Evolutionary conservation across 306 rosid genomes (phyloP).

Genomic region (Elaeagnus macrophylla): DNA sequence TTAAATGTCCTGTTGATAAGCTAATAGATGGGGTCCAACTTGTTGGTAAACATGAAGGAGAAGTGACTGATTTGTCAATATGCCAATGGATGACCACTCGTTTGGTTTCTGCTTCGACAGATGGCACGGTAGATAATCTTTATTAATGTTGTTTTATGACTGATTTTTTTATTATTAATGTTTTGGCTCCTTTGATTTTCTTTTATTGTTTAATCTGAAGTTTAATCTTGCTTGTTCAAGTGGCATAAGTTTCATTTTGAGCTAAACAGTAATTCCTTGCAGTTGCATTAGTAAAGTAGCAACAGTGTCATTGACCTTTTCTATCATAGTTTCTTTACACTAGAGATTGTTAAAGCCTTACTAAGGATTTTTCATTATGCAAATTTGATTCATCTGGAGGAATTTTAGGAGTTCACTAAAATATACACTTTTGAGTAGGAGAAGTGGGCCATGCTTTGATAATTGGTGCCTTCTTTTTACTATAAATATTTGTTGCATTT

Average conservation of each 20-base stretch:
- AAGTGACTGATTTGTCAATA: constrained; percentile 95
- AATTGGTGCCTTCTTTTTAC: too few relatives aligned
- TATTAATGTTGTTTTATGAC: not conserved
- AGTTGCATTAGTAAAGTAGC: too few relatives aligned
- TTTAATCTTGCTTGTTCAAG: not conserved
- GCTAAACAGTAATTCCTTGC: too few relatives aligned
- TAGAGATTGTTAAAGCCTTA: too few relatives aligned
- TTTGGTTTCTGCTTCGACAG: constrained; percentile 87
- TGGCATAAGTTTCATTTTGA: not conserved
- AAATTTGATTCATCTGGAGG: too few relatives aligned
- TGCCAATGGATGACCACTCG: constrained; percentile 99
- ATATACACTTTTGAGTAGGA: too few relatives aligned
- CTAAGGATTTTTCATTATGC: too few relatives aligned
- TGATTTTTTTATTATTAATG: not conserved
- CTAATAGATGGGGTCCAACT: constrained; percentile 87
- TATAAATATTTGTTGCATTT: too few relatives aligned
- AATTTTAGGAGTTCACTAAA: too few relatives aligned
- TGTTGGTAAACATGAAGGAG: constrained; percentile 88
- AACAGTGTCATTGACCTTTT: too few relatives aligned
- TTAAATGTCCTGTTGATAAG: constrained; percentile 70
- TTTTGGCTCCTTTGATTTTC: not conserved
- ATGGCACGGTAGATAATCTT: constrained; percentile 73
- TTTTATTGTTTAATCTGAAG: not conserved
- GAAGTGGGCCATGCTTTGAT: too few relatives aligned
- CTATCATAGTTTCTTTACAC: too few relatives aligned